These are phyloP conservation scores for Linnemannia zychae DNA, from an alignment of 192 early-diverging fungal species.

Conservation along the genomic window DNA sequence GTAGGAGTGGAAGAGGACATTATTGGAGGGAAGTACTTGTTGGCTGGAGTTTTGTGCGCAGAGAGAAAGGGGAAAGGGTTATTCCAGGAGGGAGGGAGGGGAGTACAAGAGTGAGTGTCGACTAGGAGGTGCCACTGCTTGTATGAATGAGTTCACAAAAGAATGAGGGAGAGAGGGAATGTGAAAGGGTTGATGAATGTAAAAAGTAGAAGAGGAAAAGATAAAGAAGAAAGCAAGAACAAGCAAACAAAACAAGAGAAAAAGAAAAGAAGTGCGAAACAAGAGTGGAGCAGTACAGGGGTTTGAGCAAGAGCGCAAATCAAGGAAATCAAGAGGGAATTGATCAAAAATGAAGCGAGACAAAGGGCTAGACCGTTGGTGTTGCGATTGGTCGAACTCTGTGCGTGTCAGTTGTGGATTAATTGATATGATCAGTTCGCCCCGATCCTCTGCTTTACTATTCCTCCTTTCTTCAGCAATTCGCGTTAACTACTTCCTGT, in stretches of 20 bases:
- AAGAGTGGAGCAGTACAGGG: background rate
- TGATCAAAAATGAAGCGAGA: no score
- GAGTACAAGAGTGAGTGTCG: background rate
- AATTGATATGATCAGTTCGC: no score
- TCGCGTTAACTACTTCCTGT: background rate
- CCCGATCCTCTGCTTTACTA: no score
- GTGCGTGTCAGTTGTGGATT: background rate
- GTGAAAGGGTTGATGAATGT: background rate
- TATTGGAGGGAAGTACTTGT: no score
- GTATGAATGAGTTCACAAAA: background rate
- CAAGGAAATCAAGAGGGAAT: no score
- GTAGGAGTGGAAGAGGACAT: no score
- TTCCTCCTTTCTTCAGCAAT: background rate
- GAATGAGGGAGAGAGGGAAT: background rate
- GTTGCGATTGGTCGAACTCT: background rate
- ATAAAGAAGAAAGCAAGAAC: background rate
- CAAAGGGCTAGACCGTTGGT: background rate
- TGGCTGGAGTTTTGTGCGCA: no score
- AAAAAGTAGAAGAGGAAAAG: background rate
- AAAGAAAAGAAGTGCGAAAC: background rate
- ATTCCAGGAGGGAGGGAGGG: background rate
- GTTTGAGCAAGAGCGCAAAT: no score
- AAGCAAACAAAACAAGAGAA: background rate
- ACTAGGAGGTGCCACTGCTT: background rate
- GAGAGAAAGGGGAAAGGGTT: background rate